Base-by-base conservation (phyloP, 257 asterid genomes). In the Solanum chilense region DNA sequence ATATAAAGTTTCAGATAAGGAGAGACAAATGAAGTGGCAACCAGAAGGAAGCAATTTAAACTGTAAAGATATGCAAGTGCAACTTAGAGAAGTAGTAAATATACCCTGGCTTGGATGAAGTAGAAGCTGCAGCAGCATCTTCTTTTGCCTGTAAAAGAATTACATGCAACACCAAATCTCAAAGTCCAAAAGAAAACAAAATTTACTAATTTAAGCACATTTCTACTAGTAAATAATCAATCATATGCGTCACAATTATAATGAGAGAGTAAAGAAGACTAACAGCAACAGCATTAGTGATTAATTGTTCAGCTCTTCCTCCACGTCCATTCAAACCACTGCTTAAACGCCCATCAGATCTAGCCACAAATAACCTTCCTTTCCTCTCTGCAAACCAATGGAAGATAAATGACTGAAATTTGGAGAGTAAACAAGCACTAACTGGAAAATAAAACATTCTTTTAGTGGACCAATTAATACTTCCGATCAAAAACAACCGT, bases 31-130 rank as follows among this genome's bases (percentile, higher is more conserved):
- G 64, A 80, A 80, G 27, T 47, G 42, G 84, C 16, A 80, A 80
- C 42, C 14, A 80, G 20, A 80, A 80, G 29, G 68, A 80, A 47
- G 44, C 68, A 29, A 49, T 80, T 47, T 47, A 39, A 78, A 78
- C 66, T 9, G 15, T 25, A 45, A 45, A 45, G 27, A 80, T 80
- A 80, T 14, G 62, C 84, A 44, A 25, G 27, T 27, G 27, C 21
- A 77, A 77, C 23, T 44, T n/a, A 44, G 37, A 77, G 60, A 23
- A 77, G 41, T 89, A 82, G 84, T 64, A 87, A 86, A 87, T 85
- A 42, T 93, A 94, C 96, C 98, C 97, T 6, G 94, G 88, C 89
- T 92, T 95, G 87, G 95, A 90, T 86, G 93, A 84, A 44, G 94
- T 86, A 73, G 94, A 87, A 88, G 92, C 88, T 47, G 91, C 31